Percentiles rank a stretch among this genome's conserved stretches.
Conservation (phyloP, 1,139 yeast species). For the Geotrichum siamense region DNA sequence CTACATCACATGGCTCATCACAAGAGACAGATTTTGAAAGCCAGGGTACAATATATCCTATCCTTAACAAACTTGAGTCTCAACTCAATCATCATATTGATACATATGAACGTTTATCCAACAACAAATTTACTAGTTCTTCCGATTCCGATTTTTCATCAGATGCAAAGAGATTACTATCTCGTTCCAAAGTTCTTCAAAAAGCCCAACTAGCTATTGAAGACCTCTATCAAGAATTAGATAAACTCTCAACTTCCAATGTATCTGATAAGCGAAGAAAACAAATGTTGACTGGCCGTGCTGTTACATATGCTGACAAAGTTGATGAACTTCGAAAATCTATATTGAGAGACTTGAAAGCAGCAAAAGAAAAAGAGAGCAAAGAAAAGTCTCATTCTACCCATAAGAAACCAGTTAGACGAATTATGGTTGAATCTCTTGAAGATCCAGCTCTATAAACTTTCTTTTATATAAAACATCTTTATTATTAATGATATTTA, state of each 20-base stretch:
- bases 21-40: background rate
- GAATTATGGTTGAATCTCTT: slow-evolving; percentile 6
- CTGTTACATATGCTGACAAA: slow-evolving; percentile 15
- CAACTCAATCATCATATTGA: slow-evolving; percentile 1
- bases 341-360: background rate
- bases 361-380: background rate
- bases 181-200: slow-evolving; percentile 12
- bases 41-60: too few relatives aligned
- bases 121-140: background rate
- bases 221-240: slow-evolving; percentile 8
- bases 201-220: slow-evolving; percentile 12
- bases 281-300: slow-evolving; percentile 13
- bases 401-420: background rate
- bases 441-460: slow-evolving; percentile 8
- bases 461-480: too few relatives aligned
- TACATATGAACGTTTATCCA: slow-evolving; percentile 1
- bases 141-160: background rate
- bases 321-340: slow-evolving; percentile 3
- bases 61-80: background rate
- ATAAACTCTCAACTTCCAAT: background rate
- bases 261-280: slow-evolving; percentile 5
- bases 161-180: background rate
- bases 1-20: background rate
- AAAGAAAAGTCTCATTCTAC: background rate
- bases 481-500: too few relatives aligned